phyloP scores from a whole-genome alignment of 2,329 filamentous ascomycete genomes.

The Ilyonectria destructans region DNA sequence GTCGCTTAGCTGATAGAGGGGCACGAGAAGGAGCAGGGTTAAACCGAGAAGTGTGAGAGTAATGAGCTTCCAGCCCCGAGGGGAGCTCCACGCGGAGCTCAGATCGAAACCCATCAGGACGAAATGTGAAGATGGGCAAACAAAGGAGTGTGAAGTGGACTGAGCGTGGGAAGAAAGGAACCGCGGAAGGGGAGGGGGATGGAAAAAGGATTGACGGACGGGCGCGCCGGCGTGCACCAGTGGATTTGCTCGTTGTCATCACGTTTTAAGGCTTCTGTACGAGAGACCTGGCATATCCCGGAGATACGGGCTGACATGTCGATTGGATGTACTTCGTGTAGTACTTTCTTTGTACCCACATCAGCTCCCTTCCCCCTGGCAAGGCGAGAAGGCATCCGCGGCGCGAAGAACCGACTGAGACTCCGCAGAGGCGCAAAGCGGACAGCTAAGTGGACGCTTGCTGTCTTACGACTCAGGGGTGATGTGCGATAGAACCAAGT shows the following conservation, averaged over 20 bases:
- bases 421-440: conserved; percentile 31
- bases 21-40: conserved; percentile 50
- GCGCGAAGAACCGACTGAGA: conserved; percentile 38
- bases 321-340: conserved; percentile 20
- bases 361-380: conserved; percentile 21
- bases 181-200: conserved; percentile 6
- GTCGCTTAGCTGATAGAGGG: conserved; percentile 52
- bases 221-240: conserved; percentile 26
- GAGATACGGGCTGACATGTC: conserved; percentile 26
- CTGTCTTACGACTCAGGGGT: conserved; percentile 16
- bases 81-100: conserved; percentile 47
- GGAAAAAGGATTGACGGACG: conserved; percentile 20
- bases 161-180: conserved; percentile 11
- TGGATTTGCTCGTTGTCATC: conserved; percentile 15
- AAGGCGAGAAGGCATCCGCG: conserved; percentile 29
- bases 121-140: conserved; percentile 22
- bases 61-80: conserved; percentile 50
- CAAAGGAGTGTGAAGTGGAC: conserved; percentile 29
- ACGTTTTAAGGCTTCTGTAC: conserved; percentile 28
- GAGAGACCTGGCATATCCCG: conserved; percentile 11
- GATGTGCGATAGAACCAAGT: neutral
- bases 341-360: conserved; percentile 19
- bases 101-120: conserved; percentile 45
- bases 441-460: conserved; percentile 41
- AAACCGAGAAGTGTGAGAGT: conserved; percentile 48